These are phyloP conservation scores for Podaxis pistillaris DNA, from an alignment of 768 basidiomycete species.

Conservation along the genomic window DNA sequence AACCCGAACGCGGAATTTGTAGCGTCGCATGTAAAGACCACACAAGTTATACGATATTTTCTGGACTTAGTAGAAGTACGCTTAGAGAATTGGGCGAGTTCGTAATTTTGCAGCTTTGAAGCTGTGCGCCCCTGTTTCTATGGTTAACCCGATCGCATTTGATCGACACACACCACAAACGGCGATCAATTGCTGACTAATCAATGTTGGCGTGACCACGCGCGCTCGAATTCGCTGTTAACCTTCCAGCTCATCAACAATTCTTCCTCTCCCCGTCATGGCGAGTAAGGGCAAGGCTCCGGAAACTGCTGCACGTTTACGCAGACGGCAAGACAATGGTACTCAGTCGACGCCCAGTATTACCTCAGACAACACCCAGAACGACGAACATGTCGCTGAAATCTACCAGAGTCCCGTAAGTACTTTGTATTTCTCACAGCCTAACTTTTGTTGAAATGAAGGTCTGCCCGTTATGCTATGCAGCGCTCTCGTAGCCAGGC, in stretches of 20 bases:
- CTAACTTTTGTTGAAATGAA: not conserved
- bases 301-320: conserved; percentile 16
- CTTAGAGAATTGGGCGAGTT: too few relatives aligned
- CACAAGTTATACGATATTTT: not conserved
- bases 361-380: conserved; percentile 35
- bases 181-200: conserved; percentile 5
- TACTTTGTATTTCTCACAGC: conserved; percentile 10
- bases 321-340: conserved; percentile 16
- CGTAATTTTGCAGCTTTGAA: too few relatives aligned
- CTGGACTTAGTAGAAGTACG: too few relatives aligned
- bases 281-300: conserved; percentile 29
- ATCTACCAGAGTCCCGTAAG: conserved; percentile 50
- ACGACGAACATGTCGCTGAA: conserved; percentile 52
- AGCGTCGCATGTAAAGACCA: not conserved
- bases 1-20: not conserved
- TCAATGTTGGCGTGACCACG: not conserved
- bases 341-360: conserved; percentile 18
- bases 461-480: not conserved
- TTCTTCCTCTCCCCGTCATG: conserved; percentile 24
- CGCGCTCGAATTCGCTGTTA: not conserved
- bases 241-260: conserved; percentile 8
- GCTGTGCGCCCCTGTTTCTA: too few relatives aligned
- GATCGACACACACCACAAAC: not conserved
- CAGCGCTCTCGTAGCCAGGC: conserved; percentile 57
- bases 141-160: not conserved